A percentile compares a stretch with the other conserved stretches of the same genome.
These are phyloP conservation scores for Lolium rigidum DNA, from an alignment of 176 grass and related monocot genomes.

Conservation along the genomic window DNA sequence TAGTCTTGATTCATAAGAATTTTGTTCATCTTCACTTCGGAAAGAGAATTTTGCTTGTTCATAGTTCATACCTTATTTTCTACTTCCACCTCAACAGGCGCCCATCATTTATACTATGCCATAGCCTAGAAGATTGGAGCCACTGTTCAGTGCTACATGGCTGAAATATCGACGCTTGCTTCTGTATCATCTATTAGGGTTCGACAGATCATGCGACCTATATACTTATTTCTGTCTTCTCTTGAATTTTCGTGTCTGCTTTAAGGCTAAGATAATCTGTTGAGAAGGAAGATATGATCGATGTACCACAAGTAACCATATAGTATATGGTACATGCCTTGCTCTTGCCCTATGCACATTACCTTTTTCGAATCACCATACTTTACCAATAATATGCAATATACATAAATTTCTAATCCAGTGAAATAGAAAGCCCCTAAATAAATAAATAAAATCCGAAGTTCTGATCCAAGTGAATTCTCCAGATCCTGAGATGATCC, in stretches of 20 bases:
- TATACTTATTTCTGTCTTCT: background rate
- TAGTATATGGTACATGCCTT: background rate
- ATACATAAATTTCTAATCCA: conserved; percentile 15
- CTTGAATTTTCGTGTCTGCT: background rate
- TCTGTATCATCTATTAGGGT: conserved; percentile 74
- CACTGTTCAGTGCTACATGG: conserved; percentile 57
- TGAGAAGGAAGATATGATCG: background rate
- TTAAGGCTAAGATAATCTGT: background rate
- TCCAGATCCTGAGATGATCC: conserved; percentile 53
- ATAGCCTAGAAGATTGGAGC: conserved; percentile 41
- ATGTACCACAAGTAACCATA: conserved; percentile 12
- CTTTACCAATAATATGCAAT: conserved; percentile 3
- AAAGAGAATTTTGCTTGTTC: background rate
- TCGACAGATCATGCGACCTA: background rate
- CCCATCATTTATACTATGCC: conserved; percentile 67
- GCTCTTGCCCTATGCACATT: conserved; percentile 8
- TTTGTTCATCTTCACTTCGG: background rate
- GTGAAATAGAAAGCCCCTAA: background rate
- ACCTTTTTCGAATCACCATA: background rate
- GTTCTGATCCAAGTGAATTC: conserved; percentile 16
- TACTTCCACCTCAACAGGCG: conserved; percentile 32
- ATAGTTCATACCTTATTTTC: conserved; percentile 2
- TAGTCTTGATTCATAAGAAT: background rate
- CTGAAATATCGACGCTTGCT: conserved; percentile 65
- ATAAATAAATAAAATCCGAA: background rate